These are phyloP conservation scores for Phytomonas francai DNA, from an alignment of 208 protist genomes.

Conservation along the genomic window DNA sequence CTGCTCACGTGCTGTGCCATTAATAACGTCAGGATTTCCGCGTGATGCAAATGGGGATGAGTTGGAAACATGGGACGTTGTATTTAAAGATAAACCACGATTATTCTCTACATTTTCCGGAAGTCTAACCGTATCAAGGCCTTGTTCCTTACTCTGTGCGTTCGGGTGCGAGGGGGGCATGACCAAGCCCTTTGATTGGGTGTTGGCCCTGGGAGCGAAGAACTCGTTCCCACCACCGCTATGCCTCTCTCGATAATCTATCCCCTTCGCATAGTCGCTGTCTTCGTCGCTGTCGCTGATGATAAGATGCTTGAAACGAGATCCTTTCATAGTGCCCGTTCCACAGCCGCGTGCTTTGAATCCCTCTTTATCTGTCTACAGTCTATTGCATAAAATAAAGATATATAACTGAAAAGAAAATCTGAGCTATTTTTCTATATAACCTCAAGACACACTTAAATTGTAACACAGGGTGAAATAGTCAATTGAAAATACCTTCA, in stretches of 20 bases:
- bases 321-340: conserved; percentile 9
- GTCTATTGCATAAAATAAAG: not conserved
- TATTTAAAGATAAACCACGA: not conserved
- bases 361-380: conserved; percentile 6
- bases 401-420: conserved; percentile 6
- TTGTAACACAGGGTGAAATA: not conserved
- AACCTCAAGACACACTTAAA: not conserved
- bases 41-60: not conserved
- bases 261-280: conserved; percentile 19
- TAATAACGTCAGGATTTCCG: not conserved
- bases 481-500: not conserved
- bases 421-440: conserved; percentile 10
- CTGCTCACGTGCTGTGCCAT: not conserved
- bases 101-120: not conserved
- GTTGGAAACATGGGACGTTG: not conserved
- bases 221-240: conserved; percentile 2
- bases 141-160: not conserved
- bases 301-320: conserved; percentile 33
- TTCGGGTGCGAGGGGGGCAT: not conserved
- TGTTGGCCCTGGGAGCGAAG: not conserved
- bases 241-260: conserved; percentile 12
- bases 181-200: not conserved
- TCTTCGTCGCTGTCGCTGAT: conserved; percentile 52
- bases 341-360: not conserved
- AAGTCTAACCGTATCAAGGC: not conserved